Evolutionary conservation across 495 filamentous ascomycete species (phyloP).

Genomic region (Pyrenula aspistea): DNA sequence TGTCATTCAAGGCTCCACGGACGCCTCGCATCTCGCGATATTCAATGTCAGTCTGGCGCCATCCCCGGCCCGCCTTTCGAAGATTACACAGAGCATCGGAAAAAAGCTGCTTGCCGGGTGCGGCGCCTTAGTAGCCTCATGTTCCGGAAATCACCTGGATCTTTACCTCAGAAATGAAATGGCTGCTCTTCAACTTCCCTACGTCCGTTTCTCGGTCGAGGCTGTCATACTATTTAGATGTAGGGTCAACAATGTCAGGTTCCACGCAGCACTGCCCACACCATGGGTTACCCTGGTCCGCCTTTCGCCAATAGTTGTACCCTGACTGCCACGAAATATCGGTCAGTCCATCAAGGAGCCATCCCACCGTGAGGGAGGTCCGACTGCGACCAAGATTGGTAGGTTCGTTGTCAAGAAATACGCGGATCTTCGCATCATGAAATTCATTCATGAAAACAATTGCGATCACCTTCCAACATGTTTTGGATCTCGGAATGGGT

Average conservation of each 20-base stretch:
- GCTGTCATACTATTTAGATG: neutral
- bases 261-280: neutral
- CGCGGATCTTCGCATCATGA: too few species aligned
- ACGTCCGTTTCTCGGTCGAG: neutral
- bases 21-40: too few species aligned
- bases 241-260: neutral
- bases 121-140: neutral
- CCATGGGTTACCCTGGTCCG: neutral
- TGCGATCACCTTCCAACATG: neutral
- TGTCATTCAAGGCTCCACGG: neutral
- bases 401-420: too few species aligned
- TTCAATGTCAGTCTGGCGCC: neutral
- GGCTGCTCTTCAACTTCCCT: neutral
- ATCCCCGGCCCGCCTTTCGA: neutral
- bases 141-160: neutral
- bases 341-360: neutral
- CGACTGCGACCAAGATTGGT: too few species aligned
- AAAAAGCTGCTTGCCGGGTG: neutral
- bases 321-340: neutral
- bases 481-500: neutral
- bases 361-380: too few species aligned
- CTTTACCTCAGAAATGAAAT: neutral
- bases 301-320: neutral
- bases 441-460: too few species aligned
- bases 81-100: neutral